A percentile compares a stretch with the other conserved stretches of the same genome.
Conservation (phyloP, 495 filamentous ascomycete species). For the Talaromyces borbonicus region DNA sequence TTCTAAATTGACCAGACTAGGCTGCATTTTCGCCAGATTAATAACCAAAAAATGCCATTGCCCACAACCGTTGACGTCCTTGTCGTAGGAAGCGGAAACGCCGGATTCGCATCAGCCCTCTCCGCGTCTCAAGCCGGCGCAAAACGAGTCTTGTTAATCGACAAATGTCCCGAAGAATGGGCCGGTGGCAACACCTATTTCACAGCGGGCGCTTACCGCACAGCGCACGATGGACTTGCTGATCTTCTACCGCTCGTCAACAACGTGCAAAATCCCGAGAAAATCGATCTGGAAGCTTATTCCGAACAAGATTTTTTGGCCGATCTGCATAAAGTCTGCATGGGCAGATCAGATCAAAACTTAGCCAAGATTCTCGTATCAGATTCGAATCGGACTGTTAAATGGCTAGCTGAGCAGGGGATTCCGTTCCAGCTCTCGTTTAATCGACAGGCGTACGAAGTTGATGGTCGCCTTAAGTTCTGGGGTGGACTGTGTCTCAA, state of each 20-base stretch:
- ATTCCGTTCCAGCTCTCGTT: conserved; percentile 48
- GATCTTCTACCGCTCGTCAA: conserved; percentile 40
- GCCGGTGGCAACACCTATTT: conserved; percentile 50
- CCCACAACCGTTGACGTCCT: conserved; percentile 36
- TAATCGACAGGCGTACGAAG: conserved; percentile 50
- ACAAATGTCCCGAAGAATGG: conserved; percentile 42
- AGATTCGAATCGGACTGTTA: conserved; percentile 35
- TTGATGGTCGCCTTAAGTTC: conserved; percentile 46
- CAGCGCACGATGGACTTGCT: conserved; percentile 31
- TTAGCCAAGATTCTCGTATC: conserved; percentile 35
- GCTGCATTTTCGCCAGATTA: no score
- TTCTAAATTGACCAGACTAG: no score
- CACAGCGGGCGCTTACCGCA: conserved; percentile 48
- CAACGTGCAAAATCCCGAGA: conserved; percentile 30
- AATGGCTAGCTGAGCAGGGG: conserved; percentile 45
- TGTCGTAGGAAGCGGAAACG: conserved; percentile 48
- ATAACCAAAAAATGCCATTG: conserved; percentile 8
- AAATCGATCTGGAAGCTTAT: conserved; percentile 39
- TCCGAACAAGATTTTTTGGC: conserved; percentile 30
- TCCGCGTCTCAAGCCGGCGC: conserved; percentile 33
- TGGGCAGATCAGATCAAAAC: conserved; percentile 33
- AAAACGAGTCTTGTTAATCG: conserved; percentile 34
- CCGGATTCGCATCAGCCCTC: conserved; percentile 46
- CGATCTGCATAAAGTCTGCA: conserved; percentile 42
- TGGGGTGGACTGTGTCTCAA: conserved; percentile 48